Conservation (phyloP, 169 alveolate species). For the Amoebophrya sp. region DNA sequence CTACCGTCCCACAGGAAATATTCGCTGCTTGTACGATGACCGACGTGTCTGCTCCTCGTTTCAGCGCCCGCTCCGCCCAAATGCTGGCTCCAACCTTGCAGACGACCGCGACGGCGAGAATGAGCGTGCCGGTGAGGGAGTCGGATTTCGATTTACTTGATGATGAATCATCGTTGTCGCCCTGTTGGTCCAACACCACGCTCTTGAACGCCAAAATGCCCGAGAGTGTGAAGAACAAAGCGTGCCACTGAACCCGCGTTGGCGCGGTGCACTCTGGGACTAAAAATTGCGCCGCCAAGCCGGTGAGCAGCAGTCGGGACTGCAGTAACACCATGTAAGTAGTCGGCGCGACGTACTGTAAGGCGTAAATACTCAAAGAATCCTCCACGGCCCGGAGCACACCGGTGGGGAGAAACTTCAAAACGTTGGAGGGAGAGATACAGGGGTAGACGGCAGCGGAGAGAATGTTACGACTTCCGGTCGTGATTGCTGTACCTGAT, state of each 20-base stretch:
- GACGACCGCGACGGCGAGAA: background rate
- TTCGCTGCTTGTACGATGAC: background rate
- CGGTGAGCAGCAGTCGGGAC: background rate
- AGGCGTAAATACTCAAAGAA: background rate
- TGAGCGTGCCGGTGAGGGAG: background rate
- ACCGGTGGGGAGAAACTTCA: background rate
- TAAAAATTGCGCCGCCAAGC: background rate
- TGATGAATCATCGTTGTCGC: too few relatives aligned
- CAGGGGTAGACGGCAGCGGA: background rate
- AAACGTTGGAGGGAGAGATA: background rate
- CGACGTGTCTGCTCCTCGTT: background rate
- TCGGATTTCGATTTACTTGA: too few relatives aligned
- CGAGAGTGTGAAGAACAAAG: background rate
- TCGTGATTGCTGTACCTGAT: too few relatives aligned
- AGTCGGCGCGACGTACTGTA: background rate
- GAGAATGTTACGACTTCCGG: too few relatives aligned
- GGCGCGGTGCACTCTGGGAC: background rate
- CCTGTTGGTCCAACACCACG: background rate
- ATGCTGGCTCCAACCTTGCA: background rate
- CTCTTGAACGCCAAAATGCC: background rate
- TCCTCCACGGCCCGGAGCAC: background rate
- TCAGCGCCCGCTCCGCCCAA: background rate
- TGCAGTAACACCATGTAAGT: background rate
- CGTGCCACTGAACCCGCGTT: background rate
- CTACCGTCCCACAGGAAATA: background rate